Conservation (phyloP, 805 yeast species). For the Wickerhamiella parazyma region DNA sequence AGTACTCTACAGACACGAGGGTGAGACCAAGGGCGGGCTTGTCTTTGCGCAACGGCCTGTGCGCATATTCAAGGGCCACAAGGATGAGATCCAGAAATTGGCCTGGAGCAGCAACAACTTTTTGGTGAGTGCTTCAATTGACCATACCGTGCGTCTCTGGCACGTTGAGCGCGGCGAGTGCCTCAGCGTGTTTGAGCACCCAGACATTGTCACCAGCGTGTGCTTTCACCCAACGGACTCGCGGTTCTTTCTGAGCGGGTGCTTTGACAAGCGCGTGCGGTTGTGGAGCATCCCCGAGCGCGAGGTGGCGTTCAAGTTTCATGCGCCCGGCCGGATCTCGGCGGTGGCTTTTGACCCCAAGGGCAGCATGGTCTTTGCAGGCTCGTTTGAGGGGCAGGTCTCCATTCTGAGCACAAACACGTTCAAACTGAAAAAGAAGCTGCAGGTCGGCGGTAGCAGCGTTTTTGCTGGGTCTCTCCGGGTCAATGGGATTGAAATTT, state of each 20-base stretch:
- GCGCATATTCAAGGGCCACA: conserved; percentile 50
- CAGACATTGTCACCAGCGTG: conserved; percentile 73
- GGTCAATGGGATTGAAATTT: conserved; percentile 61
- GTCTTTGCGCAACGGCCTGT: conserved; percentile 61
- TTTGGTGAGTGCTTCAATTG: conserved; percentile 69
- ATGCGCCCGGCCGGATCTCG: conserved; percentile 55
- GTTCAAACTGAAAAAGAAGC: conserved; percentile 38
- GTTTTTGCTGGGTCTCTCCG: conserved; percentile 37
- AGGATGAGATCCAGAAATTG: conserved; percentile 53
- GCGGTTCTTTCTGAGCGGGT: conserved; percentile 70
- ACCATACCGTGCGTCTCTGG: conserved; percentile 72
- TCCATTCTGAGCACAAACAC: conserved; percentile 50
- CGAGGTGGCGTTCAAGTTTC: conserved; percentile 44
- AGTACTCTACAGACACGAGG: conserved; percentile 1
- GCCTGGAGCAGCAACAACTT: conserved; percentile 87
- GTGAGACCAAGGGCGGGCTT: background rate
- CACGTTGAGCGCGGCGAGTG: conserved; percentile 56
- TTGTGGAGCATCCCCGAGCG: conserved; percentile 79
- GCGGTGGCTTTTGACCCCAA: conserved; percentile 61
- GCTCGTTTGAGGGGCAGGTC: conserved; percentile 67
- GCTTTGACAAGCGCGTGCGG: conserved; percentile 59
- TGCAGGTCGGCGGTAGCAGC: conserved; percentile 26
- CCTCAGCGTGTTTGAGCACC: conserved; percentile 50
- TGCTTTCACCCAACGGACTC: conserved; percentile 78
- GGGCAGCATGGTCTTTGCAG: conserved; percentile 45